These are phyloP conservation scores for Bryopsis sp. DNA, from an alignment of 139 green algal genomes.

Conservation along the genomic window DNA sequence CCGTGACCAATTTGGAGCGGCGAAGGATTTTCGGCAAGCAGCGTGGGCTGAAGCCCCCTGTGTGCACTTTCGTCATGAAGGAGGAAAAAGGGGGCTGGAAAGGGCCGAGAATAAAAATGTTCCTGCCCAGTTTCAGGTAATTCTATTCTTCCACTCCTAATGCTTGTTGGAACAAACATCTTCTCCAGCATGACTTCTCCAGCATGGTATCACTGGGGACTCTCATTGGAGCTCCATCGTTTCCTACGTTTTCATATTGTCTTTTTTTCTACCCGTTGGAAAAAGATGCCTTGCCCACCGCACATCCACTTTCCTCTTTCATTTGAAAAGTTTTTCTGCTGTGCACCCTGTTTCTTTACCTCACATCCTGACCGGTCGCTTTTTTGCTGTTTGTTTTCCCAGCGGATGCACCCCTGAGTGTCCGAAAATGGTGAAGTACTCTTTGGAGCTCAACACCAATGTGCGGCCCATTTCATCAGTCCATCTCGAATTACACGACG, in stretches of 20 bases:
- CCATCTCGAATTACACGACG: conserved; percentile 16
- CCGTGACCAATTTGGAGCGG: conserved; percentile 29
- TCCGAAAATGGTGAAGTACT: conserved; percentile 69
- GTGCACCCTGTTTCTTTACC: too few species aligned
- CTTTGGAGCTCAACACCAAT: conserved; percentile 55
- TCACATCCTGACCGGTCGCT: too few species aligned
- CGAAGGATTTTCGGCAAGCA: not conserved
- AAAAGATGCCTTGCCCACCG: too few species aligned
- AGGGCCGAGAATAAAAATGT: conserved; percentile 38
- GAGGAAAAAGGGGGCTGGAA: not conserved
- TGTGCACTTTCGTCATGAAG: conserved; percentile 50
- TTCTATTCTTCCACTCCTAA: not conserved
- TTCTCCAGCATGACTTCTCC: not conserved
- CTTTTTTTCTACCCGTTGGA: not conserved
- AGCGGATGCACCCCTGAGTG: conserved; percentile 55
- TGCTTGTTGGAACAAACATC: not conserved
- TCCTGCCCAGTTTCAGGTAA: conserved; percentile 73
- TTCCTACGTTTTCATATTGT: not conserved
- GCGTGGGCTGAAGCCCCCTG: conserved; percentile 27
- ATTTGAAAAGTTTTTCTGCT: too few species aligned
- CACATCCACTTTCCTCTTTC: too few species aligned
- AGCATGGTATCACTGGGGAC: not conserved
- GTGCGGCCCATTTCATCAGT: conserved; percentile 39
- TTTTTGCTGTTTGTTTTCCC: too few species aligned
- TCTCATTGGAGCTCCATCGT: not conserved